Evolutionary conservation across 2,329 filamentous ascomycete species (phyloP).

Genomic region (Ophiocordyceps robertsii): DNA sequence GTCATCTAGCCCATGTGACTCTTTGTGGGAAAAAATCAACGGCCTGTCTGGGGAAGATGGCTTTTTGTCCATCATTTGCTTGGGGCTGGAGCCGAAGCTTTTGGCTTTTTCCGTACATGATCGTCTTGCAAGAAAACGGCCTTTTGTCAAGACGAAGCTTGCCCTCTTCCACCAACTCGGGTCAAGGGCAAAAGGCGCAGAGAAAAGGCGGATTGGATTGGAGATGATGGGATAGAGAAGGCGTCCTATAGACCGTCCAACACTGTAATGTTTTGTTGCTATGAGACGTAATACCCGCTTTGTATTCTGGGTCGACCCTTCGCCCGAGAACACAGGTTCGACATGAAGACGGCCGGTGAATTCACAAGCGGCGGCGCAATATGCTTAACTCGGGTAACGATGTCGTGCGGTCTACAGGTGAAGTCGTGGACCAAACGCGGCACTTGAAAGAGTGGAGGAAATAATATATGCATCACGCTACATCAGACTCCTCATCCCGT

Average conservation of each 20-base stretch:
- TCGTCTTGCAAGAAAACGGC: constrained; percentile 1
- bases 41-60: not conserved
- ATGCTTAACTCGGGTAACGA: too few relatives aligned
- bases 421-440: not conserved
- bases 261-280: constrained; percentile 1
- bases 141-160: not conserved
- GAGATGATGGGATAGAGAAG: not conserved
- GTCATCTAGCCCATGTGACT: constrained; percentile 19
- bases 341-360: not conserved
- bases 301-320: not conserved
- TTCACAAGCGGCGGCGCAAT: not conserved
- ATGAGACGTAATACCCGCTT: not conserved
- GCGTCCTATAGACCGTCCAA: not conserved
- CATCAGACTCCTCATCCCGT: constrained; percentile 27
- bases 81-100: not conserved
- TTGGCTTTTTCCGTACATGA: constrained; percentile 5
- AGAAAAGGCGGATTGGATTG: not conserved
- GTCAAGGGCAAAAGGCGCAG: not conserved
- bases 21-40: not conserved
- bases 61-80: not conserved
- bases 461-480: constrained; percentile 23
- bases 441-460: not conserved
- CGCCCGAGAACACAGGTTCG: not conserved
- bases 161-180: too few relatives aligned
- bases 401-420: not conserved